Conservation (phyloP, 179 eudicot species). For the Beta lomatogona region DNA sequence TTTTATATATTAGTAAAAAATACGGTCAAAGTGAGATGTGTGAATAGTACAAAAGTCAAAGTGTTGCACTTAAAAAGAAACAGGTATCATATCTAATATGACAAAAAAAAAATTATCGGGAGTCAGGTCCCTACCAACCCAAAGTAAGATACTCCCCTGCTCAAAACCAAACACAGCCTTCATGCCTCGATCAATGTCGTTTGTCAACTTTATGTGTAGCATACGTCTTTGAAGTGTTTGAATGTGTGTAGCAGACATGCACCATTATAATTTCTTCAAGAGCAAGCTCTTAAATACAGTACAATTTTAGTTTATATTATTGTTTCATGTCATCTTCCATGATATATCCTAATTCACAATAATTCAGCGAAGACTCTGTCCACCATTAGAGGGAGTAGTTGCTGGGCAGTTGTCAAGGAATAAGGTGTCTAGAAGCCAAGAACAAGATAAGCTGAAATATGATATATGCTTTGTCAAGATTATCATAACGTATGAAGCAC, state of each 20-base stretch:
- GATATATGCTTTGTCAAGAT: slow-evolving; percentile 18
- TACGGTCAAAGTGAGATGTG: no score
- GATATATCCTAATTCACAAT: slow-evolving; percentile 5
- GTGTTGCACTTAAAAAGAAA: no score
- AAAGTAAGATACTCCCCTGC: no score
- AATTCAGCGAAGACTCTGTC: slow-evolving; percentile 22
- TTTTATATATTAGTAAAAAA: no score
- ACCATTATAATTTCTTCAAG: slow-evolving; percentile 13
- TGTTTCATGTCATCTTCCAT: slow-evolving; percentile 7
- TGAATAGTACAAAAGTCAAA: no score
- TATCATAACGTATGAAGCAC: slow-evolving; percentile 31
- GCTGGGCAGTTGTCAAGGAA: slow-evolving; percentile 23
- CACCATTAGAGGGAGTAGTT: slow-evolving; percentile 26
- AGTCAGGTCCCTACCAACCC: no score
- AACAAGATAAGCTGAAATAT: slow-evolving; percentile 3
- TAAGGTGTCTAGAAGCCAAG: slow-evolving; percentile 24
- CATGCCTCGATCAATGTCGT: slow-evolving; percentile 1
- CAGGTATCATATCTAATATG: no score
- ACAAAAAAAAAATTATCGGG: no score
- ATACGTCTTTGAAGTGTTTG: slow-evolving; percentile 21
- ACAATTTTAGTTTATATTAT: not conserved
- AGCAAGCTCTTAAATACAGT: not conserved
- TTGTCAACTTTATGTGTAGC: slow-evolving; percentile 5
- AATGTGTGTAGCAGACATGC: slow-evolving; percentile 18
- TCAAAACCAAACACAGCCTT: not conserved